Conservation (phyloP, 495 filamentous ascomycete species). For the Trichoderma gamsii region DNA sequence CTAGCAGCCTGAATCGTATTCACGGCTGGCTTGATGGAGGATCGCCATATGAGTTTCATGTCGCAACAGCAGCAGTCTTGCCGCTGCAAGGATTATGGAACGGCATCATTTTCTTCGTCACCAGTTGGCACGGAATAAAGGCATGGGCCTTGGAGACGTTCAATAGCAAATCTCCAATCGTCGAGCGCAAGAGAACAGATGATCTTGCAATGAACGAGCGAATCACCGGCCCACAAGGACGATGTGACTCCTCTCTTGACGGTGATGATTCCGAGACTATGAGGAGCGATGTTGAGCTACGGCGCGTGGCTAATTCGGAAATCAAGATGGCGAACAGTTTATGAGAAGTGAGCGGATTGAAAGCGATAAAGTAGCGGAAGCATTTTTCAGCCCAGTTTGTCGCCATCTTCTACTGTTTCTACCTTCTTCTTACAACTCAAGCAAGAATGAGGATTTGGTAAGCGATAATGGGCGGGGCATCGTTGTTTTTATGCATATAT, state of each 20-base stretch:
- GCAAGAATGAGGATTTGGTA: neutral
- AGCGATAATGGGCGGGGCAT: neutral
- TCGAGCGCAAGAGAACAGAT: neutral
- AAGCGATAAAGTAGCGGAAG: neutral
- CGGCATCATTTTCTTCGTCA: conserved; percentile 64
- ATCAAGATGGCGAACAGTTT: neutral
- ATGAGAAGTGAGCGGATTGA: neutral
- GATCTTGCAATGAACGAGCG: neutral
- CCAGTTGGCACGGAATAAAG: conserved; percentile 28
- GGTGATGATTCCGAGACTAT: neutral
- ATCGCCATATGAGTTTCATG: conserved; percentile 54
- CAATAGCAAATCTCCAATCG: neutral
- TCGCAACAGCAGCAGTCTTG: conserved; percentile 60
- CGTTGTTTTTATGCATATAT: neutral
- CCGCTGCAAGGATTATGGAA: conserved; percentile 81
- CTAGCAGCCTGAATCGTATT: conserved; percentile 65
- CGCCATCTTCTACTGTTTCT: neutral
- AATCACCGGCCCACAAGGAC: neutral
- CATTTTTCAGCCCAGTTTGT: neutral
- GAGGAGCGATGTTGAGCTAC: conserved; percentile 11
- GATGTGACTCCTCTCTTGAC: conserved; percentile 4
- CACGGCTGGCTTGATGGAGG: conserved; percentile 54
- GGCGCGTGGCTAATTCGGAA: neutral
- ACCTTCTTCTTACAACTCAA: no score
- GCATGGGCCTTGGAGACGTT: neutral